Conservation (phyloP, 2,329 filamentous ascomycete genomes). For the Cordyceps pruinosa region DNA sequence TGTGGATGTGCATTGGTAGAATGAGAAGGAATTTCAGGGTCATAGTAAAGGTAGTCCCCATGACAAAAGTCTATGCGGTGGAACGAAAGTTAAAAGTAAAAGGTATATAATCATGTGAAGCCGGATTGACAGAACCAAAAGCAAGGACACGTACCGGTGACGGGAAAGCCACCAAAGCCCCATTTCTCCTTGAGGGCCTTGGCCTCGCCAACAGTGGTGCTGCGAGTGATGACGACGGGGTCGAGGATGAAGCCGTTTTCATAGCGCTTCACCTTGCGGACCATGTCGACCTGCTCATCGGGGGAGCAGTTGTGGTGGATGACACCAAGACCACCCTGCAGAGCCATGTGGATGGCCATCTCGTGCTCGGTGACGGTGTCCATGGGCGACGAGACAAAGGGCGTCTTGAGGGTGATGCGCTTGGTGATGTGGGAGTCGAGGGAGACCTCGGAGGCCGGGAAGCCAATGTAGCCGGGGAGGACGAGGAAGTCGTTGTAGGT, state of each 20-base stretch:
- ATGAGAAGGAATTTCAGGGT: slow-evolving; percentile 15
- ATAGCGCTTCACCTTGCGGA: slow-evolving; percentile 97
- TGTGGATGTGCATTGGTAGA: slow-evolving; percentile 12
- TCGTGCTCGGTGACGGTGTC: slow-evolving; percentile 99
- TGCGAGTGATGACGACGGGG: slow-evolving; percentile 82
- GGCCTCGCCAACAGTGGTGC: slow-evolving; percentile 84
- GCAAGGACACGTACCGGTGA: slow-evolving; percentile 69
- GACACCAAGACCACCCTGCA: slow-evolving; percentile 82
- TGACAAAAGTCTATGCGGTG: slow-evolving; percentile 86
- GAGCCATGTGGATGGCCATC: slow-evolving; percentile 97
- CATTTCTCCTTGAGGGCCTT: slow-evolving; percentile 93
- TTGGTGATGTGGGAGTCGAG: slow-evolving; percentile 93
- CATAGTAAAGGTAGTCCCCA: slow-evolving; percentile 58
- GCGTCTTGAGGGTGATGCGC: slow-evolving; percentile 91
- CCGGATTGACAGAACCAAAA: slow-evolving; percentile 10
- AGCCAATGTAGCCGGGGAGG: slow-evolving; percentile 95
- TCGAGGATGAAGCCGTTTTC: slow-evolving; percentile 99
- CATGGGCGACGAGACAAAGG: slow-evolving; percentile 97
- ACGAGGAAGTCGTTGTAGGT: slow-evolving; percentile 99
- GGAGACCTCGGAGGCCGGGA: slow-evolving; percentile 79
- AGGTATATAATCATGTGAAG: slow-evolving; percentile 68
- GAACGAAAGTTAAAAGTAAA: slow-evolving; percentile 99
- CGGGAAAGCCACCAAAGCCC: slow-evolving; percentile 97
- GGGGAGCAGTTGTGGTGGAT: slow-evolving; percentile 99
- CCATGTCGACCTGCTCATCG: slow-evolving; percentile 96